A percentile compares a stretch with the other conserved stretches of the same genome.
These are phyloP conservation scores for Yarrowia sp. DNA, from an alignment of 805 yeast species.

Conservation along the genomic window DNA sequence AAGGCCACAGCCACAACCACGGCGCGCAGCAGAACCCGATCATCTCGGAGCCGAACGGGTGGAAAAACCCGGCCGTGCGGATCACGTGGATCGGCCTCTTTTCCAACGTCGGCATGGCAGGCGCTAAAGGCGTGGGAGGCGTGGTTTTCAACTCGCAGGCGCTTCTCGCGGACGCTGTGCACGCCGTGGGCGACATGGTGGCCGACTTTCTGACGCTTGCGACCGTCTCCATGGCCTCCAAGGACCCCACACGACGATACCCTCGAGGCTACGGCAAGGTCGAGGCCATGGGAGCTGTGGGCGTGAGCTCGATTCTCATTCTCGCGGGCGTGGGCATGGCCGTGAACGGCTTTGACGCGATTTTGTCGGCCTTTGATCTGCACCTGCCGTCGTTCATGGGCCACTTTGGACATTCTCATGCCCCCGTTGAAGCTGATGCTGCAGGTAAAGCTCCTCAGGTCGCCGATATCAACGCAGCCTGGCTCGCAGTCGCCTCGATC, in stretches of 20 bases:
- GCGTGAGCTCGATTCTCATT: conserved; percentile 78
- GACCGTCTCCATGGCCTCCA: conserved; percentile 75
- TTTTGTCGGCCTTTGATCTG: conserved; percentile 52
- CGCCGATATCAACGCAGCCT: conserved; percentile 86
- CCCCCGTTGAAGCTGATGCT: background rate
- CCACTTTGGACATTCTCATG: conserved; percentile 57
- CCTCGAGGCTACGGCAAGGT: conserved; percentile 92
- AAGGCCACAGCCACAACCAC: conserved; percentile 33
- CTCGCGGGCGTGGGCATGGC: conserved; percentile 92
- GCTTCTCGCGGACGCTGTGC: conserved; percentile 89
- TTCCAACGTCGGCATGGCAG: conserved; percentile 82
- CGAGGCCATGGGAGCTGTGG: conserved; percentile 87
- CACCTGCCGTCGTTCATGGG: conserved; percentile 40
- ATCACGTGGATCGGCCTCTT: conserved; percentile 89
- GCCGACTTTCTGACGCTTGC: conserved; percentile 86
- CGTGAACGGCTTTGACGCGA: conserved; percentile 71
- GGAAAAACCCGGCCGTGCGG: conserved; percentile 78
- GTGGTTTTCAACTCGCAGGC: conserved; percentile 92
- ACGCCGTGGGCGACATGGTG: conserved; percentile 84
- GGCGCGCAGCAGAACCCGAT: conserved; percentile 31
- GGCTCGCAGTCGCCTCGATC: conserved; percentile 91
- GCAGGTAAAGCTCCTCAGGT: conserved; percentile 37
- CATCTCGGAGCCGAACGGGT: conserved; percentile 38
- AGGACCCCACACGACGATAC: conserved; percentile 55
- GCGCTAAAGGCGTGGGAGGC: conserved; percentile 86